A percentile compares a stretch with the other conserved stretches of the same genome.
phyloP scores from a whole-genome alignment of 148 eudicot species.

The Rhododendron williamsianum region DNA sequence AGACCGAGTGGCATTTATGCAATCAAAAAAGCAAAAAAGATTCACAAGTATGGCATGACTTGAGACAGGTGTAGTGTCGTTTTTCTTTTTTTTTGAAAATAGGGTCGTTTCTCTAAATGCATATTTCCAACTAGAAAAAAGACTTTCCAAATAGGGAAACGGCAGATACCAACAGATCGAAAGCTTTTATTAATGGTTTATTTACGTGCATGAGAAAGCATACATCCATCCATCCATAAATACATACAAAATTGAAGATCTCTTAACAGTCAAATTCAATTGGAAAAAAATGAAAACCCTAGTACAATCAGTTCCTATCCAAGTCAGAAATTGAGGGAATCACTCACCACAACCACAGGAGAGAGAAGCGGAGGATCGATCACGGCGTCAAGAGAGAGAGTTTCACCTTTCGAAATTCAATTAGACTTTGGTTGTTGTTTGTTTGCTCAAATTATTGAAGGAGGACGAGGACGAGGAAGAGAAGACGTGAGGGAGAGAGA shows the following conservation, averaged over 20 bases:
- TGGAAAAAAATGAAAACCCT: not conserved
- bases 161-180: not conserved
- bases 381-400: not conserved
- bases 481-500: not conserved
- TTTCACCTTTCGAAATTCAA: not conserved
- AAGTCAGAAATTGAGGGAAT: not conserved
- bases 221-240: not conserved
- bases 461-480: not conserved
- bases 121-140: slow-evolving; percentile 2
- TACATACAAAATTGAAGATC: not conserved
- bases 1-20: not conserved
- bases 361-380: not conserved
- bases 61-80: slow-evolving; percentile 17
- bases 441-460: not conserved
- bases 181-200: not conserved
- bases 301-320: not conserved
- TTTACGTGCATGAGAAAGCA: not conserved
- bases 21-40: not conserved
- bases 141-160: not conserved
- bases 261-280: not conserved
- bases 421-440: too few species aligned
- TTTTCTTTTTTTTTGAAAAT: not conserved
- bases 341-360: not conserved
- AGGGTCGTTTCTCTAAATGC: not conserved
- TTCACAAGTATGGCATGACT: slow-evolving; percentile 34